These are phyloP conservation scores for Candida michaelii DNA, from an alignment of 805 yeast genomes.

Conservation along the genomic window DNA sequence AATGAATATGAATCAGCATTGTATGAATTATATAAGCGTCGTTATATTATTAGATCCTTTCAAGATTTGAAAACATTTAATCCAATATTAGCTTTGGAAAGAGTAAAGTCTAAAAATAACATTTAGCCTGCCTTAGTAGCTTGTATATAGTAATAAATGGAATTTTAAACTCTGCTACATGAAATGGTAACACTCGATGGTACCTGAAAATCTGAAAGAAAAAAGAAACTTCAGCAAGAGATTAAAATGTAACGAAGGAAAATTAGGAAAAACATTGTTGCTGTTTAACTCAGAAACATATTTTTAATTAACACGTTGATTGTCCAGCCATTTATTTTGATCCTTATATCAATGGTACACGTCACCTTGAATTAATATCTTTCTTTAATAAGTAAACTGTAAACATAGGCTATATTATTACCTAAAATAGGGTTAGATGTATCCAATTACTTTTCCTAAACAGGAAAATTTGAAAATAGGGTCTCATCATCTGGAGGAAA, in stretches of 20 bases:
- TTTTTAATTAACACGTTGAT: not conserved
- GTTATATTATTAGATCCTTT: not conserved
- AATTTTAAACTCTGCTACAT: no score
- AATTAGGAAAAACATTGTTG: not conserved
- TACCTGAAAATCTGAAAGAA: not conserved
- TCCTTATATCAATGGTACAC: not conserved
- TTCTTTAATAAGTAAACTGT: not conserved
- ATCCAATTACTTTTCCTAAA: constrained; percentile 6
- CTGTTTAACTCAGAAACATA: not conserved
- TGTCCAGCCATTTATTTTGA: not conserved
- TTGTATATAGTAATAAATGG: no score
- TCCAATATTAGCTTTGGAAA: not conserved
- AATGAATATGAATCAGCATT: not conserved
- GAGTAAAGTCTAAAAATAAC: no score
- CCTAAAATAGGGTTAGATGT: not conserved
- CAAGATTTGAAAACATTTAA: not conserved
- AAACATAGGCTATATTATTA: not conserved
- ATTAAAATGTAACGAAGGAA: constrained; percentile 1
- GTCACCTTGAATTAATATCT: not conserved
- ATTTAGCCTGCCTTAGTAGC: no score
- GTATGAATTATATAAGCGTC: not conserved
- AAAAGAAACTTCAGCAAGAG: constrained; percentile 1
- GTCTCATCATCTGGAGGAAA: constrained; percentile 1
- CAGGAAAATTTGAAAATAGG: constrained; percentile 2
- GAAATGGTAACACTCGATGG: no score